Evolutionary conservation across 2,329 filamentous ascomycete genomes (phyloP), one percentile per base, ranked within the genome.

Genomic region (Stromatinia cepivora): DNA sequence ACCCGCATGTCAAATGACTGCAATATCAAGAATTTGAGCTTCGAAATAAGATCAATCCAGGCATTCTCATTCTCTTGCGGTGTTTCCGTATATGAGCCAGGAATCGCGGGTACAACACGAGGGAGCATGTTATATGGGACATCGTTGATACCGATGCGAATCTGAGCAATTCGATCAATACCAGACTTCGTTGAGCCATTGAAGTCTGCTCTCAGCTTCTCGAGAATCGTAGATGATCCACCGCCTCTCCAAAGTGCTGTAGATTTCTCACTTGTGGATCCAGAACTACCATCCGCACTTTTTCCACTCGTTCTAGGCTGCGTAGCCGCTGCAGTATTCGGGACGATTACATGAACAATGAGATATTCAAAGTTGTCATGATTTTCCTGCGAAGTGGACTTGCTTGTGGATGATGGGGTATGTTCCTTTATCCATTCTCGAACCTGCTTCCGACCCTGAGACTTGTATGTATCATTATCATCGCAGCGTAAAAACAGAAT

Each of bases 291-390:
- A 64, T 79, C 81, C 36, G 84, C 78, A 34, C 78, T 79, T 72
- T 86, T 84, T 67, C 84, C 81, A 68, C 84, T 86, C 69, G 84
- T 87, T 71, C 91, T 86, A 20, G 92, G 92, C 77, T 96, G 92
- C 2, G 89, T 91, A 31, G 92, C 89, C 1, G 92, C 93, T 20
- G 87, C 84, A 0, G 92, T 94, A 72, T 97, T 94, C 20, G 94
- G 94, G 25, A 97, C 84, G 17, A 97, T 92, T 36, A 99, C 92
- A 79, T 99, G 95, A 31, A 99, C 78, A 67, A 99, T 92, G 73
- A 99, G 83, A 92, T 94, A 98, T 80, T 99, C 95, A 75, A 91
- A 97, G 0, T 95, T 94, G 82, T 99, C 94, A 77, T 99, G 95
- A 72, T 96, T 95, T 77, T 97, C 94, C 76, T 93, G 90, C 28